phyloP scores from a whole-genome alignment of 768 basidiomycete species.

The Termitomyces sp. region DNA sequence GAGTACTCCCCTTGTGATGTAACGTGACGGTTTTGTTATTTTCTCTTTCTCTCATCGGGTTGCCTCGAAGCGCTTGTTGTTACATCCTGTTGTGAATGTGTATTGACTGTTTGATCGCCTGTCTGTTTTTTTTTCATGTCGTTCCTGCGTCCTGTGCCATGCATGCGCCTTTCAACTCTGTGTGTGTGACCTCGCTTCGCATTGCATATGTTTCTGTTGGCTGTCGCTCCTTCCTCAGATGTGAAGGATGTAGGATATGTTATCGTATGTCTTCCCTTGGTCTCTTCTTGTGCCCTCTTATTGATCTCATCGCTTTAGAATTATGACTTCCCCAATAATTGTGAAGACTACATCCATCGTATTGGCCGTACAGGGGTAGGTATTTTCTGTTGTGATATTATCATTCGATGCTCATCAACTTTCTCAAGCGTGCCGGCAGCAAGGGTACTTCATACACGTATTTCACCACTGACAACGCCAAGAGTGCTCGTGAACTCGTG shows the following conservation, averaged over 20 bases:
- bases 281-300: conserved; percentile 7
- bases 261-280: conserved; percentile 59
- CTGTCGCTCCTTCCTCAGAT: conserved; percentile 54
- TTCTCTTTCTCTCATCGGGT: conserved; percentile 23
- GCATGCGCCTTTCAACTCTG: conserved; percentile 19
- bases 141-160: conserved; percentile 3
- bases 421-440: conserved; percentile 77
- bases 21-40: conserved; percentile 20
- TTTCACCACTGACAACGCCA: conserved; percentile 95
- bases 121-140: conserved; percentile 29
- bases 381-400: background rate
- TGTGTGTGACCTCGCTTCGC: conserved; percentile 35
- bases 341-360: conserved; percentile 98
- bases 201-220: conserved; percentile 32
- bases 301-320: conserved; percentile 51
- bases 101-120: conserved; percentile 48
- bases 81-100: conserved; percentile 28
- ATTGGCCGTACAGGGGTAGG: conserved; percentile 95
- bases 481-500: conserved; percentile 90
- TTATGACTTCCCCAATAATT: conserved; percentile 97
- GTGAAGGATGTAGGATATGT: conserved; percentile 99
- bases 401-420: conserved; percentile 7
- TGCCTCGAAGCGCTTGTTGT: conserved; percentile 50
- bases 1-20: conserved; percentile 37
- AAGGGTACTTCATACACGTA: conserved; percentile 93